These are phyloP conservation scores for Scheffersomyces titani DNA, from an alignment of 1,139 yeast species.

Conservation along the genomic window DNA sequence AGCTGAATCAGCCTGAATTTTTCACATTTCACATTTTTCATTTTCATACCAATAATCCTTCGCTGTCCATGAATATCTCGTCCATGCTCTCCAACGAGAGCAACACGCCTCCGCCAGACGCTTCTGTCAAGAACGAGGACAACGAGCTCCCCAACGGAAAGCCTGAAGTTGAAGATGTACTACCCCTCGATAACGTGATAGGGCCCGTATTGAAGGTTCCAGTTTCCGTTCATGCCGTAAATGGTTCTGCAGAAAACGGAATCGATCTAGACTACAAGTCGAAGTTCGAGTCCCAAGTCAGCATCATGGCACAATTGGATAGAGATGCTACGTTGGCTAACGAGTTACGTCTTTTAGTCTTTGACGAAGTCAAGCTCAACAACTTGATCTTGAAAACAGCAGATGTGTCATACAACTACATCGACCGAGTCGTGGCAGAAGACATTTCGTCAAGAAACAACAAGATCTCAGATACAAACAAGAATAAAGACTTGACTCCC, in stretches of 20 bases:
- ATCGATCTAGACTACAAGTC: constrained; percentile 12
- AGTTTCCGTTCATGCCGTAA: not conserved
- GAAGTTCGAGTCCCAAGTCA: constrained; percentile 28
- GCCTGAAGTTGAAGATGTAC: not conserved
- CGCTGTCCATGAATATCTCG: constrained; percentile 35
- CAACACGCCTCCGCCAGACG: constrained; percentile 12
- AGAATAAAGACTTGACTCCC: constrained; percentile 17
- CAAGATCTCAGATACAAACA: constrained; percentile 19
- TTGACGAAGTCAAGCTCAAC: constrained; percentile 28
- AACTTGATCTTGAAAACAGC: constrained; percentile 26
- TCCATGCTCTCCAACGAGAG: constrained; percentile 40
- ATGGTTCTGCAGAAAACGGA: not conserved
- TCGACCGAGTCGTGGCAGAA: constrained; percentile 40
- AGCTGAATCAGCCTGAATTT: not conserved
- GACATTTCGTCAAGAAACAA: constrained; percentile 28
- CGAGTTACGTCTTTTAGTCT: constrained; percentile 26
- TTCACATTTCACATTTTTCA: not conserved
- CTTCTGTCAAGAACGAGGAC: not conserved
- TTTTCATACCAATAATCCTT: not conserved
- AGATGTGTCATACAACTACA: constrained; percentile 31
- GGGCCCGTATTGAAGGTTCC: constrained; percentile 1
- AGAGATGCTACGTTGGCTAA: constrained; percentile 25
- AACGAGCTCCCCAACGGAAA: not conserved
- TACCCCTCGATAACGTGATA: not conserved
- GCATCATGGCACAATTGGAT: constrained; percentile 31